Evolutionary conservation across 2,329 filamentous ascomycete genomes (phyloP).

Genomic region (Verticillium albo-atrum): DNA sequence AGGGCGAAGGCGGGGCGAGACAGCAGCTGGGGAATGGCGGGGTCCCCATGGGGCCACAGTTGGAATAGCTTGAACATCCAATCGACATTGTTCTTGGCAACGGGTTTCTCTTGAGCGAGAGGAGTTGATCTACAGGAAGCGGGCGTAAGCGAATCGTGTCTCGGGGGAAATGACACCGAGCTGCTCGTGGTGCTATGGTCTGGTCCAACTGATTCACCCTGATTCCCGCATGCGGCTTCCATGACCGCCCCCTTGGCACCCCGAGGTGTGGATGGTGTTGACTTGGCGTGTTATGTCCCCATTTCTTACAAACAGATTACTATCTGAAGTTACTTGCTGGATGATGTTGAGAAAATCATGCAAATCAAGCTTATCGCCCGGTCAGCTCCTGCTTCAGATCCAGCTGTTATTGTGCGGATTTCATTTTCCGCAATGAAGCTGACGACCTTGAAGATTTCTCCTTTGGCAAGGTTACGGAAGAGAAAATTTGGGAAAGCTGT

Average conservation of each 20-base stretch:
- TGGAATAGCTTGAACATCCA: not conserved
- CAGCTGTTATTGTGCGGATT: not conserved
- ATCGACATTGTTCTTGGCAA: not conserved
- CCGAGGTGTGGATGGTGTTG: not conserved
- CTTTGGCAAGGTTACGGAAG: not conserved
- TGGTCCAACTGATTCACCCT: not conserved
- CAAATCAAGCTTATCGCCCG: no score
- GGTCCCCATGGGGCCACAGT: not conserved
- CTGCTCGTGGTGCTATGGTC: not conserved
- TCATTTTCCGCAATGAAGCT: not conserved
- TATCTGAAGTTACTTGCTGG: no score
- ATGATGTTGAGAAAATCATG: no score
- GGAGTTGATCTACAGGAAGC: not conserved
- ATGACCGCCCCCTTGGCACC: not conserved
- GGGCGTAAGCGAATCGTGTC: not conserved
- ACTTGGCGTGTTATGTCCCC: not conserved
- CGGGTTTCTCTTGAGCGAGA: not conserved
- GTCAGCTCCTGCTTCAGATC: no score
- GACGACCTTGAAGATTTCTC: not conserved
- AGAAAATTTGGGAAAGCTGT: not conserved
- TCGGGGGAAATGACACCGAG: not conserved
- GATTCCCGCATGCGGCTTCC: not conserved
- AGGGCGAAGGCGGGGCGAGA: not conserved
- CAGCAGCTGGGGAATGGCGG: not conserved
- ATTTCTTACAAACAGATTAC: no score